Percentiles rank a stretch among this genome's conserved stretches.
Evolutionary conservation across 2,329 filamentous ascomycete species (phyloP).

Genomic region (Madurella mycetomatis): DNA sequence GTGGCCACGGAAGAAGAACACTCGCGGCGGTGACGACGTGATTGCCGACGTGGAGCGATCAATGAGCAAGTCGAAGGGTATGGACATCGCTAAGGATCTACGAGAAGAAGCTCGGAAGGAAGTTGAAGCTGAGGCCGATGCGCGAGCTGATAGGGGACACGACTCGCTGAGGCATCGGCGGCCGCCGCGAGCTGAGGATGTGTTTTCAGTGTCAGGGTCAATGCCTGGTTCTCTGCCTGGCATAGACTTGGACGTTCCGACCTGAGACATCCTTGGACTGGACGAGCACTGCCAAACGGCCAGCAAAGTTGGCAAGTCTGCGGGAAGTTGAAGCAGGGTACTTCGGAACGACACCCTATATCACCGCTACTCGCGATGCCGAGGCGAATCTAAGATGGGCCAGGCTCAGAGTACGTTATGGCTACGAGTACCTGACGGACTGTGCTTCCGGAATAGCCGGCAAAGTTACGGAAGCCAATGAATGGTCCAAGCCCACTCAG

Average conservation of each 20-base stretch:
- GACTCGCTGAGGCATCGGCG: slow-evolving; percentile 31
- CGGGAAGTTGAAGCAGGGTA: not conserved
- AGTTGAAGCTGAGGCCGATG: slow-evolving; percentile 41
- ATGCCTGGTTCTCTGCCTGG: slow-evolving; percentile 28
- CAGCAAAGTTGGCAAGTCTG: not conserved
- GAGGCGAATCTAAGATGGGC: too few relatives aligned
- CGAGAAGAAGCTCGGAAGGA: slow-evolving; percentile 49
- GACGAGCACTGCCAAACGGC: not conserved
- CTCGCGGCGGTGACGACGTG: slow-evolving; percentile 63
- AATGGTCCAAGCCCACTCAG: too few relatives aligned
- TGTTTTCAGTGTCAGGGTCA: slow-evolving; percentile 23
- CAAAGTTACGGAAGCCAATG: too few relatives aligned
- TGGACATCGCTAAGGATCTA: slow-evolving; percentile 48
- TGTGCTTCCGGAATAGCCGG: too few relatives aligned
- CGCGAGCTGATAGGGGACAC: slow-evolving; percentile 33
- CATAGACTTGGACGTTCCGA: slow-evolving; percentile 22
- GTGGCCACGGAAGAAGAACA: slow-evolving; percentile 82
- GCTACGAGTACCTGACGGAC: too few relatives aligned
- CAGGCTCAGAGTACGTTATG: too few relatives aligned
- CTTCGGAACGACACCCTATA: too few relatives aligned
- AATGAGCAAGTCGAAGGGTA: slow-evolving; percentile 50
- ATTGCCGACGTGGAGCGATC: slow-evolving; percentile 45
- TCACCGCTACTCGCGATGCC: too few relatives aligned
- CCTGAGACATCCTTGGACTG: slow-evolving; percentile 3
- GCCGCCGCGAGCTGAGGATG: slow-evolving; percentile 28